These are phyloP conservation scores for Candida tetrigidarum DNA, from an alignment of 1,139 yeast species.

Conservation along the genomic window DNA sequence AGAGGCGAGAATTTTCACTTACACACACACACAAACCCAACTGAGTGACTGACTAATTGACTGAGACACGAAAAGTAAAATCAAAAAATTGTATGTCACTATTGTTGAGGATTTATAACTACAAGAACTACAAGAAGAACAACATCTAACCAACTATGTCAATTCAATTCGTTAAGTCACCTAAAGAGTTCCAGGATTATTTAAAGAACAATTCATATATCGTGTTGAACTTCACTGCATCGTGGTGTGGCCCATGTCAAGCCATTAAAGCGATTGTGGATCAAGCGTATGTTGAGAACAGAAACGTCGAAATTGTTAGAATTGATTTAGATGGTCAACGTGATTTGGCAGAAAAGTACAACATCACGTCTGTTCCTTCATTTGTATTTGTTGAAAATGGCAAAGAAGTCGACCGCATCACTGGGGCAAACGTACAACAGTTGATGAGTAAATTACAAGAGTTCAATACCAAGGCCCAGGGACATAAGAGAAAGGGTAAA, in stretches of 20 bases:
- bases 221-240: slow-evolving; percentile 57
- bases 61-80: neutral
- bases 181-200: slow-evolving; percentile 36
- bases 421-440: slow-evolving; percentile 44
- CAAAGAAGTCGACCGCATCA: slow-evolving; percentile 37
- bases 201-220: slow-evolving; percentile 37
- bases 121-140: neutral
- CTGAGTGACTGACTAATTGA: no score
- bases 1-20: neutral
- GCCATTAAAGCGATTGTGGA: slow-evolving; percentile 54
- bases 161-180: slow-evolving; percentile 21
- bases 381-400: slow-evolving; percentile 45
- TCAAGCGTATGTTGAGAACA: slow-evolving; percentile 34
- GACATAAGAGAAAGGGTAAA: slow-evolving; percentile 22
- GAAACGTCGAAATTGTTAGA: slow-evolving; percentile 47
- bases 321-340: slow-evolving; percentile 51
- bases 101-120: neutral
- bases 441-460: slow-evolving; percentile 28
- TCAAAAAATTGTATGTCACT: neutral
- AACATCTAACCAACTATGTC: slow-evolving; percentile 18
- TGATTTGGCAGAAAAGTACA: slow-evolving; percentile 38
- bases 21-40: no score
- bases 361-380: slow-evolving; percentile 51
- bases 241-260: slow-evolving; percentile 66
- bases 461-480: slow-evolving; percentile 25